A percentile compares a stretch with the other conserved stretches of the same genome.
phyloP scores from a whole-genome alignment of 768 basidiomycete genomes.

The Botryobasidium botryosum region DNA sequence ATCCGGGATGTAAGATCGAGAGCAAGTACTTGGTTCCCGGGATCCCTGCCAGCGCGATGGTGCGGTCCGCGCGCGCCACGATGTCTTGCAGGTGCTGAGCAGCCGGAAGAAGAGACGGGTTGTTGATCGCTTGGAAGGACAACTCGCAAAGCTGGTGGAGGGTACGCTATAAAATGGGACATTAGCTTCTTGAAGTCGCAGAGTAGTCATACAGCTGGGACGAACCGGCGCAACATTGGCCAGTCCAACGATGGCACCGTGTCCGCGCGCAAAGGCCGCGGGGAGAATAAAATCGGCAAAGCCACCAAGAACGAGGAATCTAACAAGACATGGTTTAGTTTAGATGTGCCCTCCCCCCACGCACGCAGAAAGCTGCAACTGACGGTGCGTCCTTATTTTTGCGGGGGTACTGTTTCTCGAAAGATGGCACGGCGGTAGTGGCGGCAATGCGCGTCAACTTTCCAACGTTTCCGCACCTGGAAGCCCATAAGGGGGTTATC shows the following conservation, averaged over 20 bases:
- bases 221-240: conserved; percentile 67
- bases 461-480: conserved; percentile 78
- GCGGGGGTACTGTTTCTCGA: conserved; percentile 44
- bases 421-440: conserved; percentile 38
- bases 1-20: conserved; percentile 49
- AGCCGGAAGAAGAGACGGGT: conserved; percentile 41
- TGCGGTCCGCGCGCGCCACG: conserved; percentile 63
- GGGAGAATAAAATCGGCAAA: conserved; percentile 72
- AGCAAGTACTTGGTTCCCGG: conserved; percentile 72
- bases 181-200: not conserved
- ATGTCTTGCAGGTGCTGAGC: conserved; percentile 66
- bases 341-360: not conserved
- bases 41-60: conserved; percentile 59
- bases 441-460: conserved; percentile 76
- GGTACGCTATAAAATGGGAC: conserved; percentile 29
- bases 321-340: not conserved
- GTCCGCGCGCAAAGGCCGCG: conserved; percentile 50
- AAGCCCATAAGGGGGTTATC: not conserved
- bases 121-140: conserved; percentile 36
- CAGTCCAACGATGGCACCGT: conserved; percentile 84
- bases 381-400: conserved; percentile 39
- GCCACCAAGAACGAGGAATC: conserved; percentile 73
- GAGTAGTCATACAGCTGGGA: not conserved
- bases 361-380: conserved; percentile 1
- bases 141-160: conserved; percentile 44